Percentiles rank a stretch among this genome's conserved stretches.
These are phyloP conservation scores for Globisporangium rhizosaccharum DNA, from an alignment of 352 stramenopile species.

Conservation along the genomic window DNA sequence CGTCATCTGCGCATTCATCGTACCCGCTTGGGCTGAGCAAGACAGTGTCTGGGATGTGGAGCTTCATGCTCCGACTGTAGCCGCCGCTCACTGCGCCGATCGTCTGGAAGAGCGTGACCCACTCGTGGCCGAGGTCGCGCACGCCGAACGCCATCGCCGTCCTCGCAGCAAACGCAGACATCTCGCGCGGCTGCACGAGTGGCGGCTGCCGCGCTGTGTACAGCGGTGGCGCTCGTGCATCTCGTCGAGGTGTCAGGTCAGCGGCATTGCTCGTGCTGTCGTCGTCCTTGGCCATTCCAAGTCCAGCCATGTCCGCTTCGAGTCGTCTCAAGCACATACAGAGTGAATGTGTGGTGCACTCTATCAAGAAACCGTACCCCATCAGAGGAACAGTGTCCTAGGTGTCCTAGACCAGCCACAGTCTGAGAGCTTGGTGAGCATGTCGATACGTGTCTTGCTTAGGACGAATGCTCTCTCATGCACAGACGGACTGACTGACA, in stretches of 20 bases:
- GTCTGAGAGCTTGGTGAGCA: no score
- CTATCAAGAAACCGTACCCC: no score
- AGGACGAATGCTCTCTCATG: not conserved
- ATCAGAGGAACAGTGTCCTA: no score
- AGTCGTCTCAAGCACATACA: no score
- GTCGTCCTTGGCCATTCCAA: conserved; percentile 1
- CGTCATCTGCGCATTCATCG: not conserved
- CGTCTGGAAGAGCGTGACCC: conserved; percentile 48
- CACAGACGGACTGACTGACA: not conserved
- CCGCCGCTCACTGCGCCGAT: conserved; percentile 24
- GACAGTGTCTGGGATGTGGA: conserved; percentile 53
- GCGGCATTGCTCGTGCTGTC: not conserved
- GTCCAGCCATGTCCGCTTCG: no score
- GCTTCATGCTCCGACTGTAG: conserved; percentile 31
- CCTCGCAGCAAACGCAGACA: conserved; percentile 32
- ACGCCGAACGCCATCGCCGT: conserved; percentile 21
- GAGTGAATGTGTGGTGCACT: no score
- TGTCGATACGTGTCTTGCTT: not conserved
- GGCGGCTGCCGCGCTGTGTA: conserved; percentile 45
- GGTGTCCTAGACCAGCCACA: not conserved
- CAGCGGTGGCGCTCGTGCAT: conserved; percentile 14
- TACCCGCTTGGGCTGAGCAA: conserved; percentile 56
- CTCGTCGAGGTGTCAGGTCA: not conserved
- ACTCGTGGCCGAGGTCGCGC: conserved; percentile 49
- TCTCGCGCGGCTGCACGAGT: conserved; percentile 41